These are phyloP conservation scores for Saturnispora hagleri DNA, from an alignment of 805 yeast genomes.

Conservation along the genomic window DNA sequence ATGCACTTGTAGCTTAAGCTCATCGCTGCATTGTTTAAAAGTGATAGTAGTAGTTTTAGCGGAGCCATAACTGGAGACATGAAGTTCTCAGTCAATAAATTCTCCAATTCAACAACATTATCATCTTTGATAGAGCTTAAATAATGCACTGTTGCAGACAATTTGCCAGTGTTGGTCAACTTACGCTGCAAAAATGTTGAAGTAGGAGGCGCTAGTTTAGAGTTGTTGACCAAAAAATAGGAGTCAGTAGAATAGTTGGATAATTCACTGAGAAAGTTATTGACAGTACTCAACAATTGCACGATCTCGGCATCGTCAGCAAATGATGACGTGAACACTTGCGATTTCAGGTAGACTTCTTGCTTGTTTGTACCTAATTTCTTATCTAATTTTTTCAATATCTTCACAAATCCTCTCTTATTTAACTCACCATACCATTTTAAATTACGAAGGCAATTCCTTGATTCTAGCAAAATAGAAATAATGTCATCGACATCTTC, in stretches of 20 bases:
- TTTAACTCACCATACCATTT: slow-evolving; percentile 94
- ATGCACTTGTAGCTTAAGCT: slow-evolving; percentile 49
- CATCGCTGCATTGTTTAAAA: slow-evolving; percentile 58
- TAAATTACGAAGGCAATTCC: slow-evolving; percentile 68
- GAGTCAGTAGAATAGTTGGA: slow-evolving; percentile 18
- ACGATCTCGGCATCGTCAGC: slow-evolving; percentile 60
- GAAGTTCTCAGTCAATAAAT: slow-evolving; percentile 34
- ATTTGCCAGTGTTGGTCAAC: neutral
- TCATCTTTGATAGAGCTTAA: slow-evolving; percentile 20
- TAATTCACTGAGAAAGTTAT: slow-evolving; percentile 42
- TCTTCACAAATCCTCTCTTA: slow-evolving; percentile 81
- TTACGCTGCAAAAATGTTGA: slow-evolving; percentile 8
- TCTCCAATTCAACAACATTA: slow-evolving; percentile 31
- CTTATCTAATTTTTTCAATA: slow-evolving; percentile 84
- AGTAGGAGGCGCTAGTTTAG: slow-evolving; percentile 20
- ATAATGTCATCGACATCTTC: slow-evolving; percentile 57
- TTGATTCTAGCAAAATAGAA: slow-evolving; percentile 63
- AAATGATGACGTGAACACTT: slow-evolving; percentile 68
- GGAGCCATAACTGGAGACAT: slow-evolving; percentile 44
- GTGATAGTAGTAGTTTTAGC: slow-evolving; percentile 44
- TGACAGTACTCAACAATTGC: slow-evolving; percentile 42
- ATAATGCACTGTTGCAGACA: slow-evolving; percentile 10
- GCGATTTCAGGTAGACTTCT: slow-evolving; percentile 47
- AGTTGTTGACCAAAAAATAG: neutral
- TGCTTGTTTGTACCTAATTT: slow-evolving; percentile 57